phyloP scores from a whole-genome alignment of 148 eudicot genomes.

The Rhododendron molle region DNA sequence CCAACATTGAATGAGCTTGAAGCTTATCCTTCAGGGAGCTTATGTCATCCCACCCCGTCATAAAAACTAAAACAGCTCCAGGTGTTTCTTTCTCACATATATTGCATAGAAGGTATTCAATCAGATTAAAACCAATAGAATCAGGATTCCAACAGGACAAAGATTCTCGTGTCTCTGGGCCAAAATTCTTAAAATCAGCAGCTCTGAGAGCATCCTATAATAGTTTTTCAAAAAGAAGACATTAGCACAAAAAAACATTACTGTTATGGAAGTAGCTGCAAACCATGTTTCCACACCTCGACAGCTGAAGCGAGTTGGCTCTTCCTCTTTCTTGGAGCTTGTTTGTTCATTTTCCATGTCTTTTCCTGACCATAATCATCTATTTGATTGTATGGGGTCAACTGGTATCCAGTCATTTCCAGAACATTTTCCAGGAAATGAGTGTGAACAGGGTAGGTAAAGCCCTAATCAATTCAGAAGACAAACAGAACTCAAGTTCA shows the following conservation, averaged over 20 bases:
- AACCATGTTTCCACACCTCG: conserved; percentile 47
- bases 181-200: conserved; percentile 69
- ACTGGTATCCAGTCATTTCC: conserved; percentile 75
- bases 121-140: conserved; percentile 83
- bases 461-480: conserved; percentile 49
- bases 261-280: conserved; percentile 3
- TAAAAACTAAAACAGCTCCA: conserved; percentile 86
- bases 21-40: conserved; percentile 90
- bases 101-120: conserved; percentile 67
- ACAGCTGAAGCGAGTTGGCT: conserved; percentile 92
- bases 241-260: conserved; percentile 13
- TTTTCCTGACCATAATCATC: conserved; percentile 95
- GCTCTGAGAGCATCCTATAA: conserved; percentile 72
- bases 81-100: conserved; percentile 78
- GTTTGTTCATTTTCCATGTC: conserved; percentile 87
- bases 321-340: conserved; percentile 82
- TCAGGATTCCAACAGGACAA: conserved; percentile 99
- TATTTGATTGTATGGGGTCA: conserved; percentile 81
- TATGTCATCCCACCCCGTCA: conserved; percentile 99
- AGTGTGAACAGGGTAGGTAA: conserved; percentile 79
- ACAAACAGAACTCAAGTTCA: background rate
- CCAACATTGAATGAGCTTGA: conserved; percentile 59
- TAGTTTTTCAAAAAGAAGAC: conserved; percentile 13
- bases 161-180: conserved; percentile 67
- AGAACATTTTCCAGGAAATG: conserved; percentile 80